Percentiles rank a stretch among this genome's conserved stretches.
These are phyloP conservation scores for Haematococcus lacustris DNA, from an alignment of 139 green algal species.

Conservation along the genomic window DNA sequence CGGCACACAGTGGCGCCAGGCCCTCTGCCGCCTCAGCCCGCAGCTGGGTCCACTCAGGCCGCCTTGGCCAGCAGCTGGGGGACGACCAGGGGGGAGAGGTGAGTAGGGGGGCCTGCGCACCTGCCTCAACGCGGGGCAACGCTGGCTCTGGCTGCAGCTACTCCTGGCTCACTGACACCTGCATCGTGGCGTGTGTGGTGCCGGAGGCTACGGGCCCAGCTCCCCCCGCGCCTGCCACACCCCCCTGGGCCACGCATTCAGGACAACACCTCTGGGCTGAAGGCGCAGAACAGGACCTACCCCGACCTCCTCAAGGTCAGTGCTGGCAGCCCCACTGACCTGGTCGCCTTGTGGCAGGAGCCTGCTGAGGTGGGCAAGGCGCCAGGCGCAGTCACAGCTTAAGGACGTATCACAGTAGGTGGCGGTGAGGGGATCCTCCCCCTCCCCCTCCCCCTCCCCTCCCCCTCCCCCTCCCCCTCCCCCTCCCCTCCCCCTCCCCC, in stretches of 20 bases:
- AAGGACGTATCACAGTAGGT: no score
- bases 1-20: conserved; percentile 13
- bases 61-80: conserved; percentile 14
- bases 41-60: conserved; percentile 38
- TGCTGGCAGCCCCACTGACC: no score
- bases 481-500: no score
- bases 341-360: no score
- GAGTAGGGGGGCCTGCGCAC: neutral
- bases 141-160: conserved; percentile 38
- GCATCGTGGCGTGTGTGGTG: conserved; percentile 56
- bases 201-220: conserved; percentile 16
- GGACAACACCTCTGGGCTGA: conserved; percentile 63
- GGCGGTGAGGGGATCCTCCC: no score
- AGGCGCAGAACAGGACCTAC: conserved; percentile 84
- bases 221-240: conserved; percentile 26
- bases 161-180: conserved; percentile 76
- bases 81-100: conserved; percentile 65
- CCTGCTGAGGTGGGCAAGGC: no score
- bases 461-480: no score
- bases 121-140: neutral
- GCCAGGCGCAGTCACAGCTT: no score
- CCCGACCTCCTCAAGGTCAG: conserved; percentile 83
- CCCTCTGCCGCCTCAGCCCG: neutral
- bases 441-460: no score
- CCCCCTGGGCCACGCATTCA: conserved; percentile 68